Evolutionary conservation across 2,329 filamentous ascomycete species (phyloP).

Genomic region (Fusarium sacchari): DNA sequence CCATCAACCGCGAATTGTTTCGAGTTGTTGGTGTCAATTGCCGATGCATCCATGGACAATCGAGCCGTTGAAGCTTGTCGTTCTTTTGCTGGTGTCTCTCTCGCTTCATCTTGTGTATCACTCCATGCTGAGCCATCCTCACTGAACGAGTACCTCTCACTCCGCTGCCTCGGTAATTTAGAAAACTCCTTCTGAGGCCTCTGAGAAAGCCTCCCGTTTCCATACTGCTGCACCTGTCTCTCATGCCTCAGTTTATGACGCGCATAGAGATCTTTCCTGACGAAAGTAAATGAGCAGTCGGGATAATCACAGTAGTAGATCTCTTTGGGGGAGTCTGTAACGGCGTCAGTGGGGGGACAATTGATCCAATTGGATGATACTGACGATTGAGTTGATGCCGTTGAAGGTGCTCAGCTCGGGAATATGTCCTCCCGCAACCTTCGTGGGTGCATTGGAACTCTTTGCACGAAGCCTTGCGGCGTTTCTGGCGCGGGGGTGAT

Average conservation of each 20-base stretch:
- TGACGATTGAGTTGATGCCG: constrained; percentile 43
- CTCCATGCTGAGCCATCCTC: constrained; percentile 44
- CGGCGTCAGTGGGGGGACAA: constrained; percentile 16
- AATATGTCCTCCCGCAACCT: constrained; percentile 44
- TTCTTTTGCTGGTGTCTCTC: constrained; percentile 34
- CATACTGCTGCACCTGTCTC: constrained; percentile 42
- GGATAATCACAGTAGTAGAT: constrained; percentile 46
- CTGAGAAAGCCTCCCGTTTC: constrained; percentile 41
- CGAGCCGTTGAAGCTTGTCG: constrained; percentile 6
- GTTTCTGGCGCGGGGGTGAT: constrained; percentile 45
- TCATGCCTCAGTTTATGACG: constrained; percentile 44
- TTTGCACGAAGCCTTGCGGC: constrained; percentile 45
- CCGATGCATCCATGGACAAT: constrained; percentile 16
- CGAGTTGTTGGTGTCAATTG: not conserved
- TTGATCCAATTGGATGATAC: not conserved
- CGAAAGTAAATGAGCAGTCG: constrained; percentile 44
- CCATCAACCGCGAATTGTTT: constrained; percentile 2
- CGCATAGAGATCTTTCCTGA: constrained; percentile 44
- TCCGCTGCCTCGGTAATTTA: constrained; percentile 30
- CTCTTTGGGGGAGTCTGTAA: constrained; percentile 43
- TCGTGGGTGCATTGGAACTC: constrained; percentile 46
- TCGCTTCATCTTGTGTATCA: constrained; percentile 42
- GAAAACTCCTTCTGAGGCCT: constrained; percentile 41
- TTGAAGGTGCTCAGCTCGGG: constrained; percentile 43
- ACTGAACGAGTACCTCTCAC: constrained; percentile 41